Percentiles rank a stretch among this genome's conserved stretches.
These are phyloP conservation scores for Pythium sp. DNA, from an alignment of 352 stramenopile species.

Conservation along the genomic window DNA sequence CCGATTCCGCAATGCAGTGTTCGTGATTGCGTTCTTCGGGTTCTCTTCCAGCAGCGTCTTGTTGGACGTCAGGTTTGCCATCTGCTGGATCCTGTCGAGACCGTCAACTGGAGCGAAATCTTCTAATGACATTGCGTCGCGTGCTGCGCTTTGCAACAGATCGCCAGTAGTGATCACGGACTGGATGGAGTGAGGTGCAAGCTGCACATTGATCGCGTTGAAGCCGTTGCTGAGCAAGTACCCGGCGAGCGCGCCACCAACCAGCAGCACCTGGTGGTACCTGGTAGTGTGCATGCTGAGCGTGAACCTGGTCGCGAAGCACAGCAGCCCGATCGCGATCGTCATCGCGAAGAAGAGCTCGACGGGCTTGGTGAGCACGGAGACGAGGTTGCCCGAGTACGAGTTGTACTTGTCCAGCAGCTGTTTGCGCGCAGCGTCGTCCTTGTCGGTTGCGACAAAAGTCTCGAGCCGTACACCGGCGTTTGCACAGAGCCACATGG, in stretches of 20 bases:
- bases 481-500: slow-evolving; percentile 3
- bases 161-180: not conserved
- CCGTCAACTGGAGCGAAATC: not conserved
- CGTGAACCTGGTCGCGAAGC: slow-evolving; percentile 8
- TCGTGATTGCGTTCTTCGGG: slow-evolving; percentile 4
- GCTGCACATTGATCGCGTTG: slow-evolving; percentile 29
- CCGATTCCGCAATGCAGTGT: not conserved
- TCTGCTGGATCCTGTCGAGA: not conserved
- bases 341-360: slow-evolving; percentile 19
- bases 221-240: slow-evolving; percentile 26
- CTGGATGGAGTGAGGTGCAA: slow-evolving; percentile 1
- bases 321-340: slow-evolving; percentile 16
- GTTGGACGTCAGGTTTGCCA: slow-evolving; percentile 1
- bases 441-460: slow-evolving; percentile 11
- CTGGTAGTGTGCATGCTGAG: not conserved
- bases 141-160: not conserved
- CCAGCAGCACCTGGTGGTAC: slow-evolving; percentile 10
- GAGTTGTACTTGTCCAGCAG: slow-evolving; percentile 28
- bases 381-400: slow-evolving; percentile 21
- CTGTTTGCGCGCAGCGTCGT: slow-evolving; percentile 13
- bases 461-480: slow-evolving; percentile 14
- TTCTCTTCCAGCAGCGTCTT: not conserved
- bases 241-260: slow-evolving; percentile 5
- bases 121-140: not conserved
- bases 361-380: slow-evolving; percentile 19